phyloP scores from a whole-genome alignment of 108 stramenopile species.

The Cyclostephanos invisitatus region DNA sequence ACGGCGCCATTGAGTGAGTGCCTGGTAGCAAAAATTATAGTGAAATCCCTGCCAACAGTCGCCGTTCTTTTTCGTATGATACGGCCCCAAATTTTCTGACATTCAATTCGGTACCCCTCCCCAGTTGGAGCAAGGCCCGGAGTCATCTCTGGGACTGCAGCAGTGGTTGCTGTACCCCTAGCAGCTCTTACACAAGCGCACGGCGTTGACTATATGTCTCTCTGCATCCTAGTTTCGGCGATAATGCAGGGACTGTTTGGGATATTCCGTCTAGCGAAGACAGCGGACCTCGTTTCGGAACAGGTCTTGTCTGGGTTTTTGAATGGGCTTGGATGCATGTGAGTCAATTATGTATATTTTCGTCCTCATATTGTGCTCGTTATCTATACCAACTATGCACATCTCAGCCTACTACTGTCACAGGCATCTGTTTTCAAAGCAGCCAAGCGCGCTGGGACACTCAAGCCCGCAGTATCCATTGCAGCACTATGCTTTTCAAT shows the following conservation, averaged over 20 bases:
- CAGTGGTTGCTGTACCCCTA: constrained; percentile 42
- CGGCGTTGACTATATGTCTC: constrained; percentile 39
- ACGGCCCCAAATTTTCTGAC: background rate
- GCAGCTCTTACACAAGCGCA: constrained; percentile 24
- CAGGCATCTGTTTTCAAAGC: constrained; percentile 35
- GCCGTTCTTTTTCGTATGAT: background rate
- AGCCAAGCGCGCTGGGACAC: constrained; percentile 17
- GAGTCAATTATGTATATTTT: background rate
- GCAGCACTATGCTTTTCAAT: constrained; percentile 40
- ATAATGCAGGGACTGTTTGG: constrained; percentile 38
- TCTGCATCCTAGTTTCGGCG: constrained; percentile 35
- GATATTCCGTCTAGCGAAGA: constrained; percentile 27
- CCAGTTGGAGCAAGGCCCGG: constrained; percentile 31
- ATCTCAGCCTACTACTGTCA: constrained; percentile 25
- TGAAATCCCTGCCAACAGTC: background rate
- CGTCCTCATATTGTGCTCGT: background rate
- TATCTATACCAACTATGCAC: background rate
- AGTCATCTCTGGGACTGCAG: constrained; percentile 47
- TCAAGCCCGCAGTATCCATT: constrained; percentile 20
- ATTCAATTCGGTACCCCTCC: background rate
- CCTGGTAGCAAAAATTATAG: background rate
- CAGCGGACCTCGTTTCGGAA: constrained; percentile 45
- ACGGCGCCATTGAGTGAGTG: constrained; percentile 30
- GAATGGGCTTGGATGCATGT: constrained; percentile 43
- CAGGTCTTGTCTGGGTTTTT: constrained; percentile 51